Percentiles rank a stretch among this genome's conserved stretches.
Evolutionary conservation across 345 rosid genomes (phyloP).

Genomic region (Salix caprea): DNA sequence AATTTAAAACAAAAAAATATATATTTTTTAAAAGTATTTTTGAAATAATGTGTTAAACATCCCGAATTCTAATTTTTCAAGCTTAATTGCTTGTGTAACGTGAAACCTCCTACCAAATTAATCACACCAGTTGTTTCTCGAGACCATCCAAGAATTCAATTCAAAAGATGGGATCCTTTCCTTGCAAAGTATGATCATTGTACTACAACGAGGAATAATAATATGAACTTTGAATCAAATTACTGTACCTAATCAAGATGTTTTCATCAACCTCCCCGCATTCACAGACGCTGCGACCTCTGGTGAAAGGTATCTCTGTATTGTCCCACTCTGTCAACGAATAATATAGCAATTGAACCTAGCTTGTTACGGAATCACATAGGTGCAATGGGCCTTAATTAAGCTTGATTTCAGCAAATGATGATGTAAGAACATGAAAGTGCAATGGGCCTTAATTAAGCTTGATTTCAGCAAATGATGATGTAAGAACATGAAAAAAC

Average conservation of each 20-base stretch:
- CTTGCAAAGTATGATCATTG: not conserved
- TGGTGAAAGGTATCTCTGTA: not conserved
- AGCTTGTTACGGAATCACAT: too few species aligned
- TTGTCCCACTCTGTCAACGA: not conserved
- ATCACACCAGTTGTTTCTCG: not conserved
- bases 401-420: too few species aligned
- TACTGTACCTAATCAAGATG: not conserved
- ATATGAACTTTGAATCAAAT: not conserved
- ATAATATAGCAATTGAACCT: not conserved
- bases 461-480: too few species aligned
- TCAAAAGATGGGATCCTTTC: not conserved
- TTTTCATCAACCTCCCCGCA: not conserved
- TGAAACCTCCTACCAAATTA: not conserved
- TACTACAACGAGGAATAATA: not conserved
- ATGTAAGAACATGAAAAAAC: too few species aligned
- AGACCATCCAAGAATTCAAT: not conserved
- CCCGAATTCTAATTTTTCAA: too few species aligned
- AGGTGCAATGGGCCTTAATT: too few species aligned
- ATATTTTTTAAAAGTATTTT: too few species aligned
- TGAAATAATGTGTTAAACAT: accelerated
- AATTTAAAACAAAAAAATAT: too few species aligned
- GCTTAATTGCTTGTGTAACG: not conserved
- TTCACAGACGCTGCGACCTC: not conserved
- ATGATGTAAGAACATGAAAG: too few species aligned
- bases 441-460: too few species aligned